A percentile compares a stretch with the other conserved stretches of the same genome.
These are phyloP conservation scores for Alternaria ethzedia DNA, from an alignment of 2,329 filamentous ascomycete genomes.

Conservation along the genomic window DNA sequence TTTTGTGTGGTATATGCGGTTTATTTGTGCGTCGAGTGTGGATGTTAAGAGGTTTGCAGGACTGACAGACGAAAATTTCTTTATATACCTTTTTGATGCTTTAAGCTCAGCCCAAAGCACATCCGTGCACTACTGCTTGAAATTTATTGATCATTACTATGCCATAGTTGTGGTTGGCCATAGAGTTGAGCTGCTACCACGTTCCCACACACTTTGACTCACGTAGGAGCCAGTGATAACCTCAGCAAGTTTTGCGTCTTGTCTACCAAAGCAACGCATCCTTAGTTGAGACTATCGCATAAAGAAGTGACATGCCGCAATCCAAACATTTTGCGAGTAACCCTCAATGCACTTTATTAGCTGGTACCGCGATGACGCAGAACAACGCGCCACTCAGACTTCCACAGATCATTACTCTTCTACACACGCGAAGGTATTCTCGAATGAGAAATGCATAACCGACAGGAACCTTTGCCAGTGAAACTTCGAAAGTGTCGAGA, in stretches of 20 bases:
- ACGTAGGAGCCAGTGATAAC: background rate
- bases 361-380: background rate
- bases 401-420: background rate
- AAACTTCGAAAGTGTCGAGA: too few species aligned
- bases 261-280: background rate
- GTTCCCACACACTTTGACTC: background rate
- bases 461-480: too few species aligned
- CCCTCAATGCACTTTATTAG: background rate
- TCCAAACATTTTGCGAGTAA: background rate
- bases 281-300: background rate
- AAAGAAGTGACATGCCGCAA: background rate
- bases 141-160: background rate
- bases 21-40: background rate
- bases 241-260: background rate
- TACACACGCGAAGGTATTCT: background rate
- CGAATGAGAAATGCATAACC: too few species aligned
- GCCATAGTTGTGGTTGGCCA: background rate
- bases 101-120: background rate
- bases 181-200: background rate
- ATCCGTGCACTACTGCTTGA: background rate
- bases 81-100: background rate
- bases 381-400: background rate
- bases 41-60: background rate
- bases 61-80: background rate
- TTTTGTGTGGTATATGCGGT: background rate